These are phyloP conservation scores for Leishmania guyanensis DNA, from an alignment of 208 protist genomes.

Conservation along the genomic window DNA sequence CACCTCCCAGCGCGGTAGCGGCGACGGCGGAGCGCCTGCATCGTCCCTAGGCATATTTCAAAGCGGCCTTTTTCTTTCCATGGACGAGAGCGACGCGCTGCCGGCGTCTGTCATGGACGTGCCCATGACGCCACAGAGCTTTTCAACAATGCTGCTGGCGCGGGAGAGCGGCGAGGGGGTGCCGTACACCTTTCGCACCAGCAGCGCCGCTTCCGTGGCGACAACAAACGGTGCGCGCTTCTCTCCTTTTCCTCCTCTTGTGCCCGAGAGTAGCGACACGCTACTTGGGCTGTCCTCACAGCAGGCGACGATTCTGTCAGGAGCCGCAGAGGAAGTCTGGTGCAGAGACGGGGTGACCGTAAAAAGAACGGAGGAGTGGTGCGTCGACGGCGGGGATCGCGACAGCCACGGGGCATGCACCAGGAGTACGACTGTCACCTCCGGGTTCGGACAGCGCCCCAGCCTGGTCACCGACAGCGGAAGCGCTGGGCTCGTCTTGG, in stretches of 20 bases:
- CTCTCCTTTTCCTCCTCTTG: not conserved
- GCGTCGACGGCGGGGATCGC: conserved; percentile 7
- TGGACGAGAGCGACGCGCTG: conserved; percentile 28
- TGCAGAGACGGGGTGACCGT: not conserved
- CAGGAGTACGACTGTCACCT: not conserved
- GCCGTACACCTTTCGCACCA: not conserved
- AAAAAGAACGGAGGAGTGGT: conserved; percentile 6
- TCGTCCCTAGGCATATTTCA: conserved; percentile 22
- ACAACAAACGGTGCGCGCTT: not conserved
- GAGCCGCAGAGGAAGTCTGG: not conserved
- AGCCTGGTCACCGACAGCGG: not conserved
- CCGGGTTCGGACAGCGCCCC: not conserved
- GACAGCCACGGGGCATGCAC: conserved; percentile 1
- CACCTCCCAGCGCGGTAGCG: not conserved
- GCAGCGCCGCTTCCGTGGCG: not conserved
- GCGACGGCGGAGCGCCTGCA: not conserved
- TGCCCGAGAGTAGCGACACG: not conserved
- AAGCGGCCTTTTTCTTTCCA: conserved; percentile 23
- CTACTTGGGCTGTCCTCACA: not conserved
- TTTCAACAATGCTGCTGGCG: conserved; percentile 32
- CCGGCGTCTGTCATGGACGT: conserved; percentile 27
- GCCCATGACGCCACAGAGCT: conserved; percentile 64
- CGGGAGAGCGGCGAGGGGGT: conserved; percentile 17
- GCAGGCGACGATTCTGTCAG: not conserved
- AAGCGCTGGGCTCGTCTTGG: not conserved